Conservation (phyloP, 352 stramenopile species). For the Blastocystis sp. region DNA sequence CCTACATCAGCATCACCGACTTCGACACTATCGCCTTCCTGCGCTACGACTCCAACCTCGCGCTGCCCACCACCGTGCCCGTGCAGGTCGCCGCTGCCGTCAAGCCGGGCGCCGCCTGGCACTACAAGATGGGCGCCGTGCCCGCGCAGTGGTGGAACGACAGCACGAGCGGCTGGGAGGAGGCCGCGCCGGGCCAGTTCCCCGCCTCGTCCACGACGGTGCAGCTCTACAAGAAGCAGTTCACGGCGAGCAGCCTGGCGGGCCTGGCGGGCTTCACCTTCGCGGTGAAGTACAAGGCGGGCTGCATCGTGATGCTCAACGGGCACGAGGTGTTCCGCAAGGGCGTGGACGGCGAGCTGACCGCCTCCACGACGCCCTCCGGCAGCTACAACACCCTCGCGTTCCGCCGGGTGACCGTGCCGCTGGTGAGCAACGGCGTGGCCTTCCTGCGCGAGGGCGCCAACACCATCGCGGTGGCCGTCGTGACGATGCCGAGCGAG, state of each 20-base stretch:
- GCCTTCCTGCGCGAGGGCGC: background rate
- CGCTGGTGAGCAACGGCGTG: background rate
- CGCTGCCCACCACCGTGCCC: background rate
- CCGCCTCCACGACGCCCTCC: background rate
- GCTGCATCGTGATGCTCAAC: slow-evolving; percentile 44
- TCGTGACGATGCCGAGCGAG: background rate
- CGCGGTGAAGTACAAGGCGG: slow-evolving; percentile 11
- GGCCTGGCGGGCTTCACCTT: background rate
- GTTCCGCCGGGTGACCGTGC: slow-evolving; percentile 20
- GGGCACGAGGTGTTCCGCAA: slow-evolving; percentile 50
- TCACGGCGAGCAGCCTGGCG: background rate
- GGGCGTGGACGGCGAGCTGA: slow-evolving; percentile 17
- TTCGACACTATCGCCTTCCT: background rate
- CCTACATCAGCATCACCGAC: background rate
- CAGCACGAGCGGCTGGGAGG: background rate
- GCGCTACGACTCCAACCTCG: slow-evolving; percentile 26
- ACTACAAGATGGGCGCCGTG: slow-evolving; percentile 61
- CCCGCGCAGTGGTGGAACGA: slow-evolving; percentile 22
- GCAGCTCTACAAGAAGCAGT: slow-evolving; percentile 63
- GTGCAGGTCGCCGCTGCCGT: background rate
- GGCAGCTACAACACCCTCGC: background rate
- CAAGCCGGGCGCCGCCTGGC: background rate
- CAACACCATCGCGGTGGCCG: slow-evolving; percentile 45
- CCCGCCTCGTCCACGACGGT: slow-evolving; percentile 8
- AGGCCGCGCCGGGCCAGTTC: slow-evolving; percentile 6